A percentile compares a stretch with the other conserved stretches of the same genome.
These are phyloP conservation scores for Carex scoparia DNA, from an alignment of 176 grass and related monocot genomes.

Conservation along the genomic window DNA sequence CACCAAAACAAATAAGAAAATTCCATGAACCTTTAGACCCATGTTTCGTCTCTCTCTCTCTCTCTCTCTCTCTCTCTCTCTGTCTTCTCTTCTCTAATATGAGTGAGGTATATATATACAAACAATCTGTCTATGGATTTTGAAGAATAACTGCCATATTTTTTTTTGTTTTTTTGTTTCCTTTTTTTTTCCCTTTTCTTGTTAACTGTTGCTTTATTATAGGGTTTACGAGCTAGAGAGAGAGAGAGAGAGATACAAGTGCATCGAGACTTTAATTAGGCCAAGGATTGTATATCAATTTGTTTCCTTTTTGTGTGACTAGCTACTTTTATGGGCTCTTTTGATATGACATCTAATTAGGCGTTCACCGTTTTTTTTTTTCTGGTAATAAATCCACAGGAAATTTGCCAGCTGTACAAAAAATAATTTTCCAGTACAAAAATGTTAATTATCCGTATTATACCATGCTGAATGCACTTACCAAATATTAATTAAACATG, in stretches of 20 bases:
- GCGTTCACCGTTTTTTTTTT: not conserved
- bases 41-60: constrained; percentile 4
- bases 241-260: not conserved
- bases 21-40: constrained; percentile 12
- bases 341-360: not conserved
- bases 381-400: not conserved
- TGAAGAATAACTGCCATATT: not conserved
- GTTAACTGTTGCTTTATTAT: not conserved
- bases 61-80: not conserved
- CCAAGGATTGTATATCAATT: not conserved
- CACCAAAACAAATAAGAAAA: not conserved
- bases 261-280: not conserved
- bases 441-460: not conserved
- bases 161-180: not conserved
- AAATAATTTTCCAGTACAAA: not conserved
- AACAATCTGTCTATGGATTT: not conserved
- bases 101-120: not conserved
- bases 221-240: not conserved
- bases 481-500: not conserved
- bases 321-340: constrained; percentile 1
- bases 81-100: not conserved
- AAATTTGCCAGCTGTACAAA: not conserved
- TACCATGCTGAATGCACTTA: not conserved
- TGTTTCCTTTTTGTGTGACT: not conserved
- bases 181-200: not conserved